Percentiles rank a stretch among this genome's conserved stretches.
Evolutionary conservation across 2,329 filamentous ascomycete species (phyloP).

Genomic region (Talaromyces sp.): DNA sequence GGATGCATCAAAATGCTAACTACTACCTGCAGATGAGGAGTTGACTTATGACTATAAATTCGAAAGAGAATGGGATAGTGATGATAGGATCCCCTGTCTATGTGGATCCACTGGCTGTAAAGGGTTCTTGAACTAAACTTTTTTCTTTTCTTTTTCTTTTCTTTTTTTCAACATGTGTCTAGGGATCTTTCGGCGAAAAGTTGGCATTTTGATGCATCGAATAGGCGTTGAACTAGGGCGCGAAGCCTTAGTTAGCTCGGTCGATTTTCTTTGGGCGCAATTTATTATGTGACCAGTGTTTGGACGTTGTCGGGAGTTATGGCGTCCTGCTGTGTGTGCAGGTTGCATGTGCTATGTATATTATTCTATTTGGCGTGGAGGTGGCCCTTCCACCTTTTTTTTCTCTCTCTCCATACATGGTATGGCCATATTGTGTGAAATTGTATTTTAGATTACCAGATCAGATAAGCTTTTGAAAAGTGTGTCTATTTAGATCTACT

Average conservation of each 20-base stretch:
- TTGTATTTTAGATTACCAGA: neutral
- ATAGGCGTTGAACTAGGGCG: conserved; percentile 4
- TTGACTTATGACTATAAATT: conserved; percentile 99
- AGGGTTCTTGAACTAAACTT: conserved; percentile 86
- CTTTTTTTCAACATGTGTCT: neutral
- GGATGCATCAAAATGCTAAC: conserved; percentile 3
- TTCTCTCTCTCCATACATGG: neutral
- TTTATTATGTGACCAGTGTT: neutral
- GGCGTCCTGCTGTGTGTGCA: neutral
- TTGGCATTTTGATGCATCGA: conserved; percentile 7
- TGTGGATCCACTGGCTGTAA: conserved; percentile 96
- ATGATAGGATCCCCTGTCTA: conserved; percentile 93
- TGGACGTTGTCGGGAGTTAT: neutral
- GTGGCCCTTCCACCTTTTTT: neutral
- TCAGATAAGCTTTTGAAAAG: neutral
- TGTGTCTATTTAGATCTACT: neutral
- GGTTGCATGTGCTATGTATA: neutral
- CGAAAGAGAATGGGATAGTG: conserved; percentile 89
- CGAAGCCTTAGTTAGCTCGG: neutral
- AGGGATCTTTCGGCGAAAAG: neutral
- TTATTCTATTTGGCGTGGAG: neutral
- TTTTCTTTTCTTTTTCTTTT: neutral
- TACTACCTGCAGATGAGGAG: conserved; percentile 71
- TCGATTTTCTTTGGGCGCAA: neutral
- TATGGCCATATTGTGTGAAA: neutral